phyloP scores from a whole-genome alignment of 768 basidiomycete species.

The Cyclocybe aegerita region DNA sequence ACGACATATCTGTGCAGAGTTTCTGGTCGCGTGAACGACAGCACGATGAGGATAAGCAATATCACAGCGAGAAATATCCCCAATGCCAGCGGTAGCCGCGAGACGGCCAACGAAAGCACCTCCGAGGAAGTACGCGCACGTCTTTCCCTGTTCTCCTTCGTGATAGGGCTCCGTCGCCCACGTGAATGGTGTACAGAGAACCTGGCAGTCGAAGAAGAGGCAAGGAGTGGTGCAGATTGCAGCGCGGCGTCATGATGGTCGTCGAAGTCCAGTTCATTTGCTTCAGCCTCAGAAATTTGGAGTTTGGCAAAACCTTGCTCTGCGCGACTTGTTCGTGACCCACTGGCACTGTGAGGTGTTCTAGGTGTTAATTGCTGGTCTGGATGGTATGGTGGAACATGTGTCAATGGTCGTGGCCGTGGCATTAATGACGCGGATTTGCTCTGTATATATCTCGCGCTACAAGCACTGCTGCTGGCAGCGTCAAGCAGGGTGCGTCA shows the following conservation, averaged over 20 bases:
- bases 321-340: conserved; percentile 53
- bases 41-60: conserved; percentile 45
- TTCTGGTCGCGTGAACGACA: conserved; percentile 52
- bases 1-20: conserved; percentile 43
- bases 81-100: conserved; percentile 41
- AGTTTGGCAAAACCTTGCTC: conserved; percentile 52
- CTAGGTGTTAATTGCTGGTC: conserved; percentile 52
- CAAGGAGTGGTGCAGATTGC: conserved; percentile 47
- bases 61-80: conserved; percentile 43
- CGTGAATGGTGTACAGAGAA: conserved; percentile 40
- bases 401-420: conserved; percentile 37
- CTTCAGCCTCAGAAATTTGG: conserved; percentile 38
- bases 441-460: too few relatives aligned
- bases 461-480: too few relatives aligned
- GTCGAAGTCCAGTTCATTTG: conserved; percentile 37
- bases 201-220: conserved; percentile 40
- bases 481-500: too few relatives aligned
- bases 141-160: conserved; percentile 9
- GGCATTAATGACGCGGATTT: conserved; percentile 27
- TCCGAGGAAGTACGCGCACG: conserved; percentile 10
- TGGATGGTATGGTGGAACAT: conserved; percentile 26
- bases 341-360: conserved; percentile 46
- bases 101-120: conserved; percentile 18
- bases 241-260: conserved; percentile 33
- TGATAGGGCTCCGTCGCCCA: conserved; percentile 16